Base-by-base conservation (phyloP, 345 rosid genomes). In the Salix dunnii region DNA sequence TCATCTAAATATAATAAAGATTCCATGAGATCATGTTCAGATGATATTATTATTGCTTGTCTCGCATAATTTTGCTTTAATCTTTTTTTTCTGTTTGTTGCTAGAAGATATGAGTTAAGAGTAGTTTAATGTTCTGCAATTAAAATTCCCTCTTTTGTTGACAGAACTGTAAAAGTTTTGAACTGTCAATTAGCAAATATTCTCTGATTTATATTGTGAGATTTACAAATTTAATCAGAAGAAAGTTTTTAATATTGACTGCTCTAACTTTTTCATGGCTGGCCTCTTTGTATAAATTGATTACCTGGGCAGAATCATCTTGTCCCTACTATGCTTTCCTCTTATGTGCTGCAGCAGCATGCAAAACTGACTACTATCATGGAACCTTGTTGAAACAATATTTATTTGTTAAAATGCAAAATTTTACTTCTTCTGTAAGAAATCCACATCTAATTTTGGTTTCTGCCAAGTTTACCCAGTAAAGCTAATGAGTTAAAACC, bases 401-500 rank as follows among this genome's bases (percentile, higher is more conserved):
- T 55, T 76, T 35, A 25, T 40, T 16, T 42, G 33, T 51, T 38
- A 13, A 13, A 76, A 55, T 21, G 55, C n/a, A 35, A 75, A 51
- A 67, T 58, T 51, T 3, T 55, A 17, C n/a, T 58, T 68, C 58
- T 58, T 68, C 20, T 36, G 49, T 4, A 31, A 38, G 1, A 35
- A n/a, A 36, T 67, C 53, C 7, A 31, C 43, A n/a, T 35, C 8
- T 77, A 36, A 18, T 48, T 72, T 36, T 60, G 27, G 67, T 58
- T 36, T 33, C 43, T 67, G n/a, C 16, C 49, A n/a, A 58, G 68
- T 67, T 27, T 74, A 68, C 70, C 74, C 75, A 46, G 38, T 27
- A n/a, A 67, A 46, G 64, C 35, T 9, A 60, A 72, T 77, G 69
- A 75, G 70, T 77, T 75, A 35, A 68, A 65, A 60, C 40, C 75